These are phyloP conservation scores for Excoecaria cochinchinensis DNA, from an alignment of 345 rosid genomes.

Conservation along the genomic window DNA sequence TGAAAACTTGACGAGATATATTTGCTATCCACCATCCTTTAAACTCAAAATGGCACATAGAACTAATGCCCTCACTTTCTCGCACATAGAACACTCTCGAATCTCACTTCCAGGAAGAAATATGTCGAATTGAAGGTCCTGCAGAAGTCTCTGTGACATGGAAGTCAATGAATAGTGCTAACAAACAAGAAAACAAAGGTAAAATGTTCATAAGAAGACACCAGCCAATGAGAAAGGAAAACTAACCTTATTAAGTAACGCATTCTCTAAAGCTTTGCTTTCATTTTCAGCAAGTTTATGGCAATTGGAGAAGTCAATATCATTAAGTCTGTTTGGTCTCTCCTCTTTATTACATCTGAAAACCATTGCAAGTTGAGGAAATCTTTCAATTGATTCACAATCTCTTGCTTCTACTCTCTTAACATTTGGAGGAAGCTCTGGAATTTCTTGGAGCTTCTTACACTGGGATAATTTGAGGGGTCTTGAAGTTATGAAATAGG, in stretches of 20 bases:
- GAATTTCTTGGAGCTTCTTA: conserved; percentile 20
- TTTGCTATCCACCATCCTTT: conserved; percentile 8
- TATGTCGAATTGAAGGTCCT: conserved; percentile 14
- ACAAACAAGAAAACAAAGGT: background rate
- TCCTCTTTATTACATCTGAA: conserved; percentile 5
- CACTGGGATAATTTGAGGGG: conserved; percentile 19
- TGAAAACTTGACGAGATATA: conserved; percentile 18
- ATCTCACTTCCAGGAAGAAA: conserved; percentile 22
- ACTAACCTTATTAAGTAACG: conserved; percentile 10
- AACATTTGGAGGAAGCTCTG: conserved; percentile 18
- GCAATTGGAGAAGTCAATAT: conserved; percentile 25
- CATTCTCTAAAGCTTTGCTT: background rate
- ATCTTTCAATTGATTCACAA: conserved; percentile 17
- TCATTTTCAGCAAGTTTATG: conserved; percentile 13
- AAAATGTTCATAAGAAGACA: background rate
- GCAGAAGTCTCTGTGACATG: conserved; percentile 6
- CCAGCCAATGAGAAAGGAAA: background rate
- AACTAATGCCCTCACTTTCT: conserved; percentile 11
- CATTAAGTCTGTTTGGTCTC: conserved; percentile 10
- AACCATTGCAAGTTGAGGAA: conserved; percentile 5
- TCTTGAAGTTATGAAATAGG: conserved; percentile 6
- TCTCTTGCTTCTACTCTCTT: conserved; percentile 20
- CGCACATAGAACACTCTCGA: conserved; percentile 10
- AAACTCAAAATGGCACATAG: conserved; percentile 16
- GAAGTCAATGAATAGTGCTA: background rate